A percentile compares a stretch with the other conserved stretches of the same genome.
Conservation (phyloP, 768 basidiomycete genomes). For the Psilocybe tampanensis region DNA sequence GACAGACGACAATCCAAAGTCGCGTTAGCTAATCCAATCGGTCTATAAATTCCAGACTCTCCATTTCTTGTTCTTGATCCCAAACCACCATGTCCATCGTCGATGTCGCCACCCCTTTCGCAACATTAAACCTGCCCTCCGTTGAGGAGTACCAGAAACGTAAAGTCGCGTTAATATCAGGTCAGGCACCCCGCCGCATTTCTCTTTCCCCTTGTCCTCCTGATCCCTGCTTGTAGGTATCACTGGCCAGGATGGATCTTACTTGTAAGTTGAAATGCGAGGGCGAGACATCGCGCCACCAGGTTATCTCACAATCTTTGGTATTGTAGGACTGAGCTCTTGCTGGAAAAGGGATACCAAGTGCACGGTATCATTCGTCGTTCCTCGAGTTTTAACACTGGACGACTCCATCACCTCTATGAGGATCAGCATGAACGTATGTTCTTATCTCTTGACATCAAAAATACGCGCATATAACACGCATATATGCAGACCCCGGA, state of each 20-base stretch:
- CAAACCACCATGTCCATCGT: conserved; percentile 44
- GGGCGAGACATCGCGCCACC: background rate
- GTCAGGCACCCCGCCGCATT: conserved; percentile 38
- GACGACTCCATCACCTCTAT: conserved; percentile 91
- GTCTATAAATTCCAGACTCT: conserved; percentile 9
- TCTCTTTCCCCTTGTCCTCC: conserved; percentile 7
- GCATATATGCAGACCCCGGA: conserved; percentile 52
- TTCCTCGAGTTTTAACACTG: conserved; percentile 98
- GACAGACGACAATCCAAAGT: background rate
- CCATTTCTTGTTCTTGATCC: conserved; percentile 13
- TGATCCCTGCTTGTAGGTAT: conserved; percentile 57
- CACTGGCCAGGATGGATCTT: conserved; percentile 96
- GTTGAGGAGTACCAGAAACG: conserved; percentile 84
- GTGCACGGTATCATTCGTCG: conserved; percentile 97
- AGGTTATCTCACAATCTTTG: background rate
- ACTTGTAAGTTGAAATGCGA: conserved; percentile 61
- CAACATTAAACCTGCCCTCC: conserved; percentile 63
- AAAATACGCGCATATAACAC: background rate
- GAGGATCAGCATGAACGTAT: conserved; percentile 90
- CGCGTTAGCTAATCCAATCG: conserved; percentile 7
- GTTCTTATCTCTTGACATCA: conserved; percentile 25
- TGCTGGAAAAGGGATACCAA: conserved; percentile 86
- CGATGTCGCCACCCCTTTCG: conserved; percentile 43
- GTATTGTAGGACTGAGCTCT: conserved; percentile 69
- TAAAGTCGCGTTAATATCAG: conserved; percentile 93